Conservation (phyloP, 108 stramenopile species). For the Cyclotella baltica region DNA sequence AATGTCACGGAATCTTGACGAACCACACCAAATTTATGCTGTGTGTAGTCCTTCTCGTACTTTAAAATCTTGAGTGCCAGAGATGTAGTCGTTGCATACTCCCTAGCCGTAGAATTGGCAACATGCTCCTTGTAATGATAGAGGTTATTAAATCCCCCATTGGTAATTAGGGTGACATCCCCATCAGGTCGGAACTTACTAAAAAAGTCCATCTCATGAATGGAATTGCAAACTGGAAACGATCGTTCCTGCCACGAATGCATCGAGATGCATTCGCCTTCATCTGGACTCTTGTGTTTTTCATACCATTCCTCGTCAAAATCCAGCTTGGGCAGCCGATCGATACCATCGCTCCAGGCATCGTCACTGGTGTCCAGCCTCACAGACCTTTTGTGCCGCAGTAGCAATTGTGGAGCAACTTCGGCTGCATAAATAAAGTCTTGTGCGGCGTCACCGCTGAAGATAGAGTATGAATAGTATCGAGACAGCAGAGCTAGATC, state of each 20-base stretch:
- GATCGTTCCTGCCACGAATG: constrained; percentile 11
- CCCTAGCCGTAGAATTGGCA: background rate
- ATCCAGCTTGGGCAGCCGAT: background rate
- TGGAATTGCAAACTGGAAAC: constrained; percentile 9
- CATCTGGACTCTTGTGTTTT: background rate
- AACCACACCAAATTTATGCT: constrained; percentile 53
- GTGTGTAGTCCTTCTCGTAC: constrained; percentile 35
- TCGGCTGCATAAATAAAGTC: background rate
- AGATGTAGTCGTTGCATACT: background rate
- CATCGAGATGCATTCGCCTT: constrained; percentile 23
- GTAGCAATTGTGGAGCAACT: background rate
- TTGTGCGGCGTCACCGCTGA: background rate
- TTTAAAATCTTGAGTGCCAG: constrained; percentile 43
- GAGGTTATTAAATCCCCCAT: constrained; percentile 11
- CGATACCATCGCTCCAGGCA: background rate
- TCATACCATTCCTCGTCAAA: background rate
- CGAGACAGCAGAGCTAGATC: background rate
- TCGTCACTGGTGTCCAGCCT: background rate
- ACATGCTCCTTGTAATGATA: constrained; percentile 1
- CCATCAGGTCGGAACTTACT: background rate
- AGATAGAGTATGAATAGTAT: background rate
- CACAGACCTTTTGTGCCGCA: background rate
- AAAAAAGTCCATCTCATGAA: constrained; percentile 20
- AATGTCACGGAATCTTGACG: constrained; percentile 45
- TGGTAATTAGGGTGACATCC: background rate